phyloP scores from a whole-genome alignment of 2,329 filamentous ascomycete genomes.

The Neopestalotiopsis clavispora region DNA sequence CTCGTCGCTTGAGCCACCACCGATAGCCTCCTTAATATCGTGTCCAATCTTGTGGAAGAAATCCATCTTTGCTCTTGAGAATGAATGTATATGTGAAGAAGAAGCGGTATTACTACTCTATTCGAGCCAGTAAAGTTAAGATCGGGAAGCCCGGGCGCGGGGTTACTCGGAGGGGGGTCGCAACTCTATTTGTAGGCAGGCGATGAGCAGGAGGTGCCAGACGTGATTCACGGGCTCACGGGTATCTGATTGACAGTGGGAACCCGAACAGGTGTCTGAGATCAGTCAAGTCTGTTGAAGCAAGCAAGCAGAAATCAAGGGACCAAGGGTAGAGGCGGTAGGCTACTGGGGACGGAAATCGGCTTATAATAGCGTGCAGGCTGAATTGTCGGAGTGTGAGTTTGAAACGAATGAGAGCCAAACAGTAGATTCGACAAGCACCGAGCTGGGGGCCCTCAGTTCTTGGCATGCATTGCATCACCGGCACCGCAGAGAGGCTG shows the following conservation, averaged over 20 bases:
- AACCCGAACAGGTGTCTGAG: not conserved
- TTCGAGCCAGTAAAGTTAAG: not conserved
- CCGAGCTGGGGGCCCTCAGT: not conserved
- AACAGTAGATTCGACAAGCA: not conserved
- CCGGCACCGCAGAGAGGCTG: slow-evolving; percentile 1
- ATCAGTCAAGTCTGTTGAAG: not conserved
- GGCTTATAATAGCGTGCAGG: not conserved
- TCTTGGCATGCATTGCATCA: slow-evolving; percentile 2
- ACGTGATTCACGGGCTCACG: not conserved
- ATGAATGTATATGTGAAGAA: not conserved
- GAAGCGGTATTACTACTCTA: not conserved
- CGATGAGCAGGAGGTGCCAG: not conserved
- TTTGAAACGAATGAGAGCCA: not conserved
- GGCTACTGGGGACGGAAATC: not conserved
- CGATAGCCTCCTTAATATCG: slow-evolving; percentile 44
- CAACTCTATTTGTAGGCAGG: slow-evolving; percentile 2
- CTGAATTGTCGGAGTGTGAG: not conserved
- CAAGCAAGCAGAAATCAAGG: not conserved
- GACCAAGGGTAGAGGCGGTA: not conserved
- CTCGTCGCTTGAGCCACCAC: slow-evolving; percentile 39
- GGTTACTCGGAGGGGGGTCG: not conserved
- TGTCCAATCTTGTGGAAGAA: slow-evolving; percentile 52
- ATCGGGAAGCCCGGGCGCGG: not conserved
- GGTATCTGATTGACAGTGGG: not conserved
- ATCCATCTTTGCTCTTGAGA: slow-evolving; percentile 37